A percentile compares a stretch with the other conserved stretches of the same genome.
These are phyloP conservation scores for Fusarium globosum DNA, from an alignment of 2,329 filamentous ascomycete species.

Conservation along the genomic window DNA sequence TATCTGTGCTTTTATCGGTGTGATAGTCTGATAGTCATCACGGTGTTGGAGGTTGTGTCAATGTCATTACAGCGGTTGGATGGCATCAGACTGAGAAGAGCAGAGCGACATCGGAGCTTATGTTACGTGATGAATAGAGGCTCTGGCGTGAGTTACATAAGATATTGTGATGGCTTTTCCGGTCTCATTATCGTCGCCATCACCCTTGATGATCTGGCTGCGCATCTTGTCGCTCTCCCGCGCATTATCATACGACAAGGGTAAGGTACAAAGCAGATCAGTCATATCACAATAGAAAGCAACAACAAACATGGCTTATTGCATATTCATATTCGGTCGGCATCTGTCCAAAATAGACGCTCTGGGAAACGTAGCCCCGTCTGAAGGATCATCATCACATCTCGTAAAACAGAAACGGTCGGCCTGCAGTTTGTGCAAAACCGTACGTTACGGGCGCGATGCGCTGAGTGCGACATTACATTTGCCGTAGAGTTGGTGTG, in stretches of 20 bases:
- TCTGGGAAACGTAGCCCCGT: constrained; percentile 1
- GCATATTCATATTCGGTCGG: constrained; percentile 2
- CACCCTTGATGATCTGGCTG: not conserved
- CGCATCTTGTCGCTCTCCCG: constrained; percentile 21
- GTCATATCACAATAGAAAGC: not conserved
- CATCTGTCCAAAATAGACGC: constrained; percentile 9
- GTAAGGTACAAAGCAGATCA: not conserved
- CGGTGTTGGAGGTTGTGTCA: constrained; percentile 24
- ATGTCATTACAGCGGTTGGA: constrained; percentile 11
- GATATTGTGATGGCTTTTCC: not conserved
- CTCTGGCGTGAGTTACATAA: constrained; percentile 27
- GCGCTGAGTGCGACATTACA: constrained; percentile 8
- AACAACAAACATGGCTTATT: not conserved
- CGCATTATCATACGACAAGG: constrained; percentile 29
- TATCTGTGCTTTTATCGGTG: constrained; percentile 9
- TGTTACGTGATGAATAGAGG: constrained; percentile 14
- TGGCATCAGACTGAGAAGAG: not conserved
- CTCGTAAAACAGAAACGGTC: constrained; percentile 11
- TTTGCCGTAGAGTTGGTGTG: constrained; percentile 10
- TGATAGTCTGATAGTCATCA: not conserved
- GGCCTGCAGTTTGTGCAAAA: not conserved
- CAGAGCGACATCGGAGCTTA: constrained; percentile 16
- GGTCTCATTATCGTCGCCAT: not conserved
- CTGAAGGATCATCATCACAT: constrained; percentile 5
- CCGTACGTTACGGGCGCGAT: constrained; percentile 6